phyloP scores from a whole-genome alignment of 2,329 filamentous ascomycete genomes.

The Esteya vermicola region DNA sequence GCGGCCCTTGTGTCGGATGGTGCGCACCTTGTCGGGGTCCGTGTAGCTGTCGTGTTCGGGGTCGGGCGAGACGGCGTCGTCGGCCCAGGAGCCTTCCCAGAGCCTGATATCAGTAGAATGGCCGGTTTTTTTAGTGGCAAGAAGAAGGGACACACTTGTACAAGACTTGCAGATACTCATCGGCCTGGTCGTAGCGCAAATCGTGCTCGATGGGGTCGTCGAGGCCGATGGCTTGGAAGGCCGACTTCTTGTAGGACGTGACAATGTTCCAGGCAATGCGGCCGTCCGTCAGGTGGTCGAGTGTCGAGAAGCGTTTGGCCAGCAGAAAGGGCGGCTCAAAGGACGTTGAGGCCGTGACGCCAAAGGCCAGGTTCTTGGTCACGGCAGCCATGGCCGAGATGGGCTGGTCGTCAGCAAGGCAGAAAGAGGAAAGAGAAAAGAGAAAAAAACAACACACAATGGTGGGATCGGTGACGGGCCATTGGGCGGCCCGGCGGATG shows the following conservation, averaged over 20 bases:
- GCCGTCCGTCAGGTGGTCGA: slow-evolving; percentile 10
- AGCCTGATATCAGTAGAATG: not conserved
- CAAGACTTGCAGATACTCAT: slow-evolving; percentile 11
- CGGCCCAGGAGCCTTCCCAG: slow-evolving; percentile 10
- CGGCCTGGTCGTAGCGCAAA: slow-evolving; percentile 11
- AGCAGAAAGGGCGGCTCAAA: slow-evolving; percentile 8
- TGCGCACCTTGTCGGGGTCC: slow-evolving; percentile 7
- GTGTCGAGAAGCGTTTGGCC: slow-evolving; percentile 7
- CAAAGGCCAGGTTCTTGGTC: slow-evolving; percentile 9
- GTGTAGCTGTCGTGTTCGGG: slow-evolving; percentile 1
- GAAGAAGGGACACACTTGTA: slow-evolving; percentile 6
- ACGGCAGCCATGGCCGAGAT: slow-evolving; percentile 10
- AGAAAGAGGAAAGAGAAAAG: too few species aligned
- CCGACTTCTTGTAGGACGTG: slow-evolving; percentile 10
- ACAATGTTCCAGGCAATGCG: slow-evolving; percentile 14
- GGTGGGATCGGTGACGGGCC: slow-evolving; percentile 49
- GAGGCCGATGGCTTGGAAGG: slow-evolving; percentile 9
- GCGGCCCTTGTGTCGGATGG: slow-evolving; percentile 5
- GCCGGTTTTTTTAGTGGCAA: not conserved
- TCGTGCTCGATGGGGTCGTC: slow-evolving; percentile 10
- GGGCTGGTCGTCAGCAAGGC: too few species aligned
- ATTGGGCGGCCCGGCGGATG: slow-evolving; percentile 47
- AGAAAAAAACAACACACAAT: slow-evolving; percentile 26
- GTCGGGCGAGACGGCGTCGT: slow-evolving; percentile 6
- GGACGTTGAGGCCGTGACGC: slow-evolving; percentile 7